Evolutionary conservation across 495 filamentous ascomycete genomes (phyloP).

Genomic region (Cairneyella variabilis): DNA sequence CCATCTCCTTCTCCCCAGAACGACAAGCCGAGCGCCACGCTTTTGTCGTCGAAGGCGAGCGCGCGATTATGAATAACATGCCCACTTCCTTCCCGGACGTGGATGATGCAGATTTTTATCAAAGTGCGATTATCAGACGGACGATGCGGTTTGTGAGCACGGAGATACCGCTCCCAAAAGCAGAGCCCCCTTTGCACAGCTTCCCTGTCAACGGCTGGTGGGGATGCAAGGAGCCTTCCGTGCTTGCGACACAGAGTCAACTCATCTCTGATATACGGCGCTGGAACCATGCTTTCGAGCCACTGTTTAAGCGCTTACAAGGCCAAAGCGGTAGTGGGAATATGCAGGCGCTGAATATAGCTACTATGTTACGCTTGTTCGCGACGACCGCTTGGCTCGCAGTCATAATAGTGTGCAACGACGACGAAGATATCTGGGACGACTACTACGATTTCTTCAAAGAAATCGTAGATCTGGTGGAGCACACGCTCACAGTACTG

Average conservation of each 20-base stretch:
- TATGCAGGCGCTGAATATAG: background rate
- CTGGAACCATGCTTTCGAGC: background rate
- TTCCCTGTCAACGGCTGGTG: background rate
- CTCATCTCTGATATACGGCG: background rate
- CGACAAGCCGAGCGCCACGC: background rate
- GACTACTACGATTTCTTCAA: background rate
- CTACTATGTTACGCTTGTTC: background rate
- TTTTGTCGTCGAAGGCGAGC: background rate
- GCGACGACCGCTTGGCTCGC: background rate
- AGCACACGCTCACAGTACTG: too few relatives aligned
- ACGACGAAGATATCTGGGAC: background rate
- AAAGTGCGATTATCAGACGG: background rate
- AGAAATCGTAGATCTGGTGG: background rate
- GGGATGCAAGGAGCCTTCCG: background rate
- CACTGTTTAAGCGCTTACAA: background rate
- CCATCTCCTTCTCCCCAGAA: conserved; percentile 1
- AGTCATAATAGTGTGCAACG: background rate
- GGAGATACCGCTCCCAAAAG: background rate
- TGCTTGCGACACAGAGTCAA: background rate
- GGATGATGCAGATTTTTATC: too few relatives aligned
- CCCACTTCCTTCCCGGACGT: too few relatives aligned
- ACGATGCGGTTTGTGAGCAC: background rate
- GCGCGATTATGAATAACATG: background rate
- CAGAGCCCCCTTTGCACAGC: background rate
- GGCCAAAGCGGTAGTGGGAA: background rate